Percentiles rank a stretch among this genome's conserved stretches.
Conservation (phyloP, 805 yeast genomes). For the Yamadazyma sp. region DNA sequence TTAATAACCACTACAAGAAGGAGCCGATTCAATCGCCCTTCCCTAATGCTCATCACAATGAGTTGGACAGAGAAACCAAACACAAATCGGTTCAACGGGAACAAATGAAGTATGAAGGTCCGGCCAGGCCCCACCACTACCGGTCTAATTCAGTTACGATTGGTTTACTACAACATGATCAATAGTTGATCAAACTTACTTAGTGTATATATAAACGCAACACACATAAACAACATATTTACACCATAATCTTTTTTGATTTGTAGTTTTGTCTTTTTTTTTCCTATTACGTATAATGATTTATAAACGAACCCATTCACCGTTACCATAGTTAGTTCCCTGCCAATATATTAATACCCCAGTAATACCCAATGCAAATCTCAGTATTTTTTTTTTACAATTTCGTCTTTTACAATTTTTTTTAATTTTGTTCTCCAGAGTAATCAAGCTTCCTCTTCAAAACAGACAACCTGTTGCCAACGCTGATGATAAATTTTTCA, state of each 20-base stretch:
- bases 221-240: constrained; percentile 5
- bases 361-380: constrained; percentile 11
- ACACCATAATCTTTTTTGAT: constrained; percentile 1
- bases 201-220: constrained; percentile 1
- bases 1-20: constrained; percentile 48
- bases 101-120: constrained; percentile 10
- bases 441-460: constrained; percentile 55
- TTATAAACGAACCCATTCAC: constrained; percentile 9
- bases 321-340: constrained; percentile 5
- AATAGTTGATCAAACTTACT: background rate
- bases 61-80: constrained; percentile 28
- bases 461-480: constrained; percentile 74
- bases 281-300: constrained; percentile 1
- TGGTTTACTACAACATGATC: constrained; percentile 34
- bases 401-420: constrained; percentile 7
- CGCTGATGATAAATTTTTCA: constrained; percentile 77
- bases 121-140: constrained; percentile 26
- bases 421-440: constrained; percentile 2
- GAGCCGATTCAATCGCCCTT: constrained; percentile 45
- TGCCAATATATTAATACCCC: constrained; percentile 8
- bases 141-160: constrained; percentile 43
- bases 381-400: too few species aligned
- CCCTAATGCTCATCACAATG: constrained; percentile 40
- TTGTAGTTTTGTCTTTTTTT: constrained; percentile 6
- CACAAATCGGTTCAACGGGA: constrained; percentile 20